Base-by-base conservation (phyloP, 768 basidiomycete species). In the Xerocomus potaroensis region DNA sequence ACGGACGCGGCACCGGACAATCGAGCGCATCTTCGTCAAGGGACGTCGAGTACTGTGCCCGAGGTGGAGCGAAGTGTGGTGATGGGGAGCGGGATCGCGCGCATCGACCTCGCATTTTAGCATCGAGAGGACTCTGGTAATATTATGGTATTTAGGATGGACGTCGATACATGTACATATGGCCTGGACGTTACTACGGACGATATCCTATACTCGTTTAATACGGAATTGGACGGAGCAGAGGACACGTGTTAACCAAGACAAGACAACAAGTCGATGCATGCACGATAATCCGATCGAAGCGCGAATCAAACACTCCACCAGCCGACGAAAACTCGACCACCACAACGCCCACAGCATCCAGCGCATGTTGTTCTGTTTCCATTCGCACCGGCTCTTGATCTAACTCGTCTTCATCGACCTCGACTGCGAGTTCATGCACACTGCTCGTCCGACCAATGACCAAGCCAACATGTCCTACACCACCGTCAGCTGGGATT, bases 51-150 rank as follows among this genome's bases (percentile, higher is more conserved):
- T 26, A 61, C 48, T 5, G 22, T 54, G 1, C 50, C 63, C 8
- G 60, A 67, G 47, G 49, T 65, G 7, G 56, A 63, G 49, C 44
- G 36, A 24, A 48, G 58, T 24, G 15, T 27, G 2, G 50, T 66
- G 29, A 26, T 41, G 45, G 55, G 58, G 38, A 39, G 52, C 9
- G 62, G 53, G 33, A 56, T 68, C 49, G 64, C 53, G 16, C 37
- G 10, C 32, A 66, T 66, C n/a, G 61, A 64, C 1, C 53, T 63
- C 3, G 19, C 34, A 1, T 38, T 63, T 19, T 69, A 44, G 59
- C 16, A 15, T 35, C 18, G 3, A n/a, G n/a, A n/a, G 22, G 47
- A 48, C 37, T 3, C 9, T 31, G 4, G 26, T 48, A 44, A 45
- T 3, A 10, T 59, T 57, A 58, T 63, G 51, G 6, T 61, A 48